These are phyloP conservation scores for Flaveria ramosissima DNA, from an alignment of 129 eudicot genomes.

Conservation along the genomic window DNA sequence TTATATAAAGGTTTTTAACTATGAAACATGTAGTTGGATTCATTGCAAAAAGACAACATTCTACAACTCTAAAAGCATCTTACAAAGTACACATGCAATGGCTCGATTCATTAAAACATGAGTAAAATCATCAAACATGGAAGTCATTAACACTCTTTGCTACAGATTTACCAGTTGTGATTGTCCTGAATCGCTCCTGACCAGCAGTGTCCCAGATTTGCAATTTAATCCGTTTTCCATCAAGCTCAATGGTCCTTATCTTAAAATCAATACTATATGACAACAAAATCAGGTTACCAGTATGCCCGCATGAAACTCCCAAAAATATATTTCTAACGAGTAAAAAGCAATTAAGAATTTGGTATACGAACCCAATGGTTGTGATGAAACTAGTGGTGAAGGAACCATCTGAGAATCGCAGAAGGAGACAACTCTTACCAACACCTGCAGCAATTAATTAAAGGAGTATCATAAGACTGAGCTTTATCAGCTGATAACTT, in stretches of 20 bases:
- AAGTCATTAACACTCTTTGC: conserved; percentile 1
- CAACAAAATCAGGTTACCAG: background rate
- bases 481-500: background rate
- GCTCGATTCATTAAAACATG: background rate
- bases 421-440: conserved; percentile 99
- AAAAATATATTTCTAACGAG: background rate
- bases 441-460: conserved; percentile 61
- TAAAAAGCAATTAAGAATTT: conserved; percentile 9
- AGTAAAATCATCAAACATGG: background rate
- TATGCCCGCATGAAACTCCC: background rate
- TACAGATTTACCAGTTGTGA: conserved; percentile 71
- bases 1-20: background rate
- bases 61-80: background rate
- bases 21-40: conserved; percentile 9
- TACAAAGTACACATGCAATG: conserved; percentile 6
- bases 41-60: background rate
- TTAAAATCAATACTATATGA: conserved; percentile 86
- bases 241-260: conserved; percentile 96
- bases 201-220: conserved; percentile 99
- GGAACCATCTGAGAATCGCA: conserved; percentile 99
- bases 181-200: conserved; percentile 94
- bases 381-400: conserved; percentile 98
- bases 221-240: conserved; percentile 87
- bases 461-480: conserved; percentile 2
- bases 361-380: conserved; percentile 83